These are phyloP conservation scores for Aspergillus biplanus DNA, from an alignment of 495 filamentous ascomycete species.

Conservation along the genomic window DNA sequence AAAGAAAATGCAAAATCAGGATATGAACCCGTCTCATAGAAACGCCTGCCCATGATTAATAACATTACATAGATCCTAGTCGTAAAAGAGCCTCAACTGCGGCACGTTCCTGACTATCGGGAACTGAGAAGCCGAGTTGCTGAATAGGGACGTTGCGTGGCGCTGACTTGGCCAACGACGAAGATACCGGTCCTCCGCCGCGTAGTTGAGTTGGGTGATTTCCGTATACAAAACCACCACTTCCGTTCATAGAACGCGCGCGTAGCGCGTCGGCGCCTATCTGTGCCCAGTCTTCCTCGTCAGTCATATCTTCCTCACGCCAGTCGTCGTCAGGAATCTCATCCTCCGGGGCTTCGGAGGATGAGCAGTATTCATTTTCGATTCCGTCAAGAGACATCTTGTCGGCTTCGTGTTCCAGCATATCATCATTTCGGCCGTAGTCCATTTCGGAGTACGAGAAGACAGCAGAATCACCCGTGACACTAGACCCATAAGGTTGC, in stretches of 20 bases:
- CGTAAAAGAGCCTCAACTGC: constrained; percentile 82
- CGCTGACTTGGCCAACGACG: constrained; percentile 42
- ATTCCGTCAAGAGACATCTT: constrained; percentile 93
- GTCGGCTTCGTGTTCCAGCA: constrained; percentile 87
- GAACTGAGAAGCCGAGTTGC: constrained; percentile 36
- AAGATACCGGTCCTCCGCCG: constrained; percentile 41
- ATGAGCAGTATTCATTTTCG: constrained; percentile 67
- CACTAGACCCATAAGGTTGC: constrained; percentile 60
- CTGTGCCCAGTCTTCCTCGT: constrained; percentile 95
- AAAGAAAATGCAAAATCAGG: constrained; percentile 17
- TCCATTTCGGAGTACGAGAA: constrained; percentile 72
- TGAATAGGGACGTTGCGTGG: constrained; percentile 44
- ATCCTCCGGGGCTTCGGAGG: constrained; percentile 72
- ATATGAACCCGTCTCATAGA: constrained; percentile 7
- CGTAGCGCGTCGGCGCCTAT: constrained; percentile 86
- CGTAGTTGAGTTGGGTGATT: constrained; percentile 27
- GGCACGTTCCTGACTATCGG: constrained; percentile 70
- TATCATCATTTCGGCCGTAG: constrained; percentile 56
- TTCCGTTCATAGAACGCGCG: constrained; percentile 62
- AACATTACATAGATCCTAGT: constrained; percentile 82
- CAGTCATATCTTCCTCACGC: constrained; percentile 83
- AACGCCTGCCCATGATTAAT: constrained; percentile 24
- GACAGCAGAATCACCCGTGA: constrained; percentile 68
- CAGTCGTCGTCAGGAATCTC: constrained; percentile 64
- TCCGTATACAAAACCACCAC: constrained; percentile 38